A percentile compares a stretch with the other conserved stretches of the same genome.
Conservation (phyloP, 371 early-diverging fungal species). For the Mucor plumbeus region DNA sequence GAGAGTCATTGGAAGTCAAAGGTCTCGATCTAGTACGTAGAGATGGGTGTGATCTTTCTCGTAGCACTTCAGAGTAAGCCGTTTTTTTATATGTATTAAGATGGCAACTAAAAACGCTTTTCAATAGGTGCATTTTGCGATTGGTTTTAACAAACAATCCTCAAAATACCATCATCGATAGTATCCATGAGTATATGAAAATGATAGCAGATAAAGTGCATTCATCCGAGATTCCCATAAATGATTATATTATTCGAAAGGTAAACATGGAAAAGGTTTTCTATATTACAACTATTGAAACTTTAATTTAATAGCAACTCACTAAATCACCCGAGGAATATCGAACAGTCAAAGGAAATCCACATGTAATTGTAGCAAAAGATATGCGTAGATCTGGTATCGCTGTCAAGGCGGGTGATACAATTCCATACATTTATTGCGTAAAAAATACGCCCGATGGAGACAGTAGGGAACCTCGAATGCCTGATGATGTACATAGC, state of each 20-base stretch:
- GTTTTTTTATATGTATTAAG: not conserved
- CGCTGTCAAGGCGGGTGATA: slow-evolving; percentile 83
- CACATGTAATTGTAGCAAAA: slow-evolving; percentile 94
- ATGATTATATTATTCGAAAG: slow-evolving; percentile 92
- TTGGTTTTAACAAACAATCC: slow-evolving; percentile 69
- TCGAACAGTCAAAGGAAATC: slow-evolving; percentile 75
- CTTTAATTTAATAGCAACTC: slow-evolving; percentile 57
- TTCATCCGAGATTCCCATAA: slow-evolving; percentile 60
- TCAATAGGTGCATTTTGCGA: slow-evolving; percentile 68
- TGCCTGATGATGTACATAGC: slow-evolving; percentile 16
- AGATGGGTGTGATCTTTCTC: slow-evolving; percentile 95
- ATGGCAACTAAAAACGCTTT: not conserved
- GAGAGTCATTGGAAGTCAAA: slow-evolving; percentile 81
- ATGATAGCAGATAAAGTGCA: slow-evolving; percentile 57
- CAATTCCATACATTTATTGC: slow-evolving; percentile 94
- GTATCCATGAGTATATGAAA: slow-evolving; percentile 16
- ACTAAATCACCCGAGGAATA: slow-evolving; percentile 92
- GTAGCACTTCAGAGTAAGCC: slow-evolving; percentile 75
- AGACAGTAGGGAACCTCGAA: not conserved
- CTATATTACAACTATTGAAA: not conserved
- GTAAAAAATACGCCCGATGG: slow-evolving; percentile 22
- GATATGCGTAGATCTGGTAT: slow-evolving; percentile 74
- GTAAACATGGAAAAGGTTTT: slow-evolving; percentile 38
- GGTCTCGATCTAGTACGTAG: slow-evolving; percentile 96
- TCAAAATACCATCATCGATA: slow-evolving; percentile 57